Percentiles rank a stretch among this genome's conserved stretches.
Evolutionary conservation across 164 flowering plant species (phyloP).

Genomic region (Vitis rotundifolia): DNA sequence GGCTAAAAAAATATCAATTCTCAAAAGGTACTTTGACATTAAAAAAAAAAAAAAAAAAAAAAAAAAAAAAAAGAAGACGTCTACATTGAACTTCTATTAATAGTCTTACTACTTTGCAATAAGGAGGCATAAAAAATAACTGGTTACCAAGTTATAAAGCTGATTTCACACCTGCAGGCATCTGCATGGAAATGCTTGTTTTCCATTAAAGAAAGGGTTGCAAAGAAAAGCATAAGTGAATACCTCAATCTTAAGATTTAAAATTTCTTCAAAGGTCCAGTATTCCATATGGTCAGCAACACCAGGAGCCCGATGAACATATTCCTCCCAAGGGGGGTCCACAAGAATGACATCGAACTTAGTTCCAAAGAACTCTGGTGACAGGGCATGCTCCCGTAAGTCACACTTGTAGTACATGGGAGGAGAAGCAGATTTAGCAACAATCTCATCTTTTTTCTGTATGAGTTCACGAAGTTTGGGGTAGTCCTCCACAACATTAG

Average conservation of each 20-base stretch:
- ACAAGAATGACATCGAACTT: slow-evolving; percentile 98
- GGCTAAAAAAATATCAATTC: no score
- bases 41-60: background rate
- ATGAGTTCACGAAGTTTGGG: slow-evolving; percentile 98
- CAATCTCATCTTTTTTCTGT: slow-evolving; percentile 98
- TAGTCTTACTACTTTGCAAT: no score
- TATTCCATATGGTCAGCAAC: slow-evolving; percentile 91
- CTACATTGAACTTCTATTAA: no score
- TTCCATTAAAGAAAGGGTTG: no score
- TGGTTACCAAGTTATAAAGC: no score
- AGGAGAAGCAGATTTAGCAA: slow-evolving; percentile 74
- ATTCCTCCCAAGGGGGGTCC: slow-evolving; percentile 99
- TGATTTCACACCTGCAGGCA: no score
- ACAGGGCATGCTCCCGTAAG: slow-evolving; percentile 67
- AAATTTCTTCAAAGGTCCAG: slow-evolving; percentile 96
- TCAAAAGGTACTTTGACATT: no score
- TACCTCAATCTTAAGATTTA: slow-evolving; percentile 96
- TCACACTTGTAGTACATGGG: slow-evolving; percentile 95
- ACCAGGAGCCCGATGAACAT: slow-evolving; percentile 98
- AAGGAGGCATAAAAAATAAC: no score
- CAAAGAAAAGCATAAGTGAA: background rate
- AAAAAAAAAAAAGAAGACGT: background rate
- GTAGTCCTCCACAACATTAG: slow-evolving; percentile 93
- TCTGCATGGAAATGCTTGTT: no score
- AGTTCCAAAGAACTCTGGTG: slow-evolving; percentile 88